Percentiles rank a stretch among this genome's conserved stretches.
phyloP scores from a whole-genome alignment of 2,329 filamentous ascomycete genomes.

The Zymoseptoria tritici region DNA sequence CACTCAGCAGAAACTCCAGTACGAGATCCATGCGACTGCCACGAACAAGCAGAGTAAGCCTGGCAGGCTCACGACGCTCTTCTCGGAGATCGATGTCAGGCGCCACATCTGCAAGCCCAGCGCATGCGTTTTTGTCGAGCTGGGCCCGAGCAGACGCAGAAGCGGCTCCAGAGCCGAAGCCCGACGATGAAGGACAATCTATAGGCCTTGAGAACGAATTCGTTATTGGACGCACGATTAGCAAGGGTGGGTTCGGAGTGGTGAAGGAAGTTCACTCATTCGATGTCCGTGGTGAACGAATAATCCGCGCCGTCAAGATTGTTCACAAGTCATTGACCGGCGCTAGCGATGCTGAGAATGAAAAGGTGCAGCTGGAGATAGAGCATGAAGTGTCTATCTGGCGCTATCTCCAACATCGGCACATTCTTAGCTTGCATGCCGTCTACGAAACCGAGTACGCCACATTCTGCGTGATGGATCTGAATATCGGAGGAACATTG shows the following conservation, averaged over 20 bases:
- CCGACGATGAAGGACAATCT: slow-evolving; percentile 61
- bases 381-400: slow-evolving; percentile 63
- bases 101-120: slow-evolving; percentile 25
- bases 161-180: slow-evolving; percentile 35
- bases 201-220: slow-evolving; percentile 55
- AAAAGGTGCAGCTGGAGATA: slow-evolving; percentile 58
- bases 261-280: slow-evolving; percentile 62
- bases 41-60: slow-evolving; percentile 16
- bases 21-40: slow-evolving; percentile 21
- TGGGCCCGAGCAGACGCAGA: slow-evolving; percentile 23
- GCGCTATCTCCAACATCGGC: slow-evolving; percentile 56
- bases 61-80: slow-evolving; percentile 16
- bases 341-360: slow-evolving; percentile 54
- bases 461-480: slow-evolving; percentile 61
- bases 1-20: slow-evolving; percentile 26
- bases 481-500: slow-evolving; percentile 57
- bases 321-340: slow-evolving; percentile 53
- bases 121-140: slow-evolving; percentile 25
- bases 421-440: slow-evolving; percentile 55
- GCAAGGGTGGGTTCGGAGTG: slow-evolving; percentile 58
- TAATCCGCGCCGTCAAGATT: slow-evolving; percentile 59
- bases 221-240: slow-evolving; percentile 59
- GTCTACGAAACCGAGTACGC: slow-evolving; percentile 61
- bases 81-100: slow-evolving; percentile 24
- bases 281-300: slow-evolving; percentile 41